Conservation (phyloP, 1,139 yeast genomes). For the Debaryomyces sp. region DNA sequence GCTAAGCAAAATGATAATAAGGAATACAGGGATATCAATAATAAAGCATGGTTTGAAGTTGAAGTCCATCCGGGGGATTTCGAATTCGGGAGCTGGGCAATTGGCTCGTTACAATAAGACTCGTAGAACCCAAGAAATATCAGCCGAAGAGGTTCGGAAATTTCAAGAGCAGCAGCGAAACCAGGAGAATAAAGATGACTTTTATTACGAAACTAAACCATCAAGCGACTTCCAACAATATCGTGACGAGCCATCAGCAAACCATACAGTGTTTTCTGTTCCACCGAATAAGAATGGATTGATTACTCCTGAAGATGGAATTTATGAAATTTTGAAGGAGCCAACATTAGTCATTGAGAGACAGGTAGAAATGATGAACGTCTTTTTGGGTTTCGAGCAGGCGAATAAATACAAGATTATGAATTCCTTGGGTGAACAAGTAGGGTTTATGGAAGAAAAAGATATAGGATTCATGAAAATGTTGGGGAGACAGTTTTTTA, state of each 20-base stretch:
- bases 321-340: constrained; percentile 60
- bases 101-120: constrained; percentile 21
- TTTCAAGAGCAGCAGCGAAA: constrained; percentile 21
- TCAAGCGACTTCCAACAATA: constrained; percentile 21
- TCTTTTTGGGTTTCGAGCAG: constrained; percentile 88
- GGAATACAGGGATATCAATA: background rate
- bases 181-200: constrained; percentile 20
- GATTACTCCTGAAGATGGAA: constrained; percentile 56
- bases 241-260: constrained; percentile 25
- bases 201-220: constrained; percentile 36
- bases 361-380: constrained; percentile 83
- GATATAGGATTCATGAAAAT: constrained; percentile 71
- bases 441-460: constrained; percentile 83
- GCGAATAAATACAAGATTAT: constrained; percentile 77
- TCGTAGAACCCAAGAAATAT: constrained; percentile 38
- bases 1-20: constrained; percentile 2
- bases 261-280: constrained; percentile 32
- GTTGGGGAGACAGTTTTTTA: constrained; percentile 76
- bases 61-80: background rate
- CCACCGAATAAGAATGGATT: constrained; percentile 51
- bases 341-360: constrained; percentile 89
- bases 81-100: background rate
- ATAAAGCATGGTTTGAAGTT: constrained; percentile 1
- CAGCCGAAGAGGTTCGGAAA: constrained; percentile 38
- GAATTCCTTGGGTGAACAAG: constrained; percentile 70